Conservation (phyloP, 495 filamentous ascomycete genomes). For the Bacidia rubella region DNA sequence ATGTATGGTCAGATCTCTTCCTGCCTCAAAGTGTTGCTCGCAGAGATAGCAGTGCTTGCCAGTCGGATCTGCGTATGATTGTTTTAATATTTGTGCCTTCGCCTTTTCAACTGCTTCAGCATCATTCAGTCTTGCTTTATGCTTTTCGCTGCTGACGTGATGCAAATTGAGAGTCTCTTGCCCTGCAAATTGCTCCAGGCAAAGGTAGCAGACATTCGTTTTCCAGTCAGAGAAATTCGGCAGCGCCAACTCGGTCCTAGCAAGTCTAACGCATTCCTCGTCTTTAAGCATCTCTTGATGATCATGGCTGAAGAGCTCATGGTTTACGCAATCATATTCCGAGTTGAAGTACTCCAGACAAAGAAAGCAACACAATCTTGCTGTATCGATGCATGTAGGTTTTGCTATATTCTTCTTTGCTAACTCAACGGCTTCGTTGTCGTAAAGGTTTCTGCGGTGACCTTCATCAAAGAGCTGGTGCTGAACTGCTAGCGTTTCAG, state of each 20-base stretch:
- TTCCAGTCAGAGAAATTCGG: not conserved
- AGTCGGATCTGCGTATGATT: conserved; percentile 56
- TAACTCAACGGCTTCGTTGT: not conserved
- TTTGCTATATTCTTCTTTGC: not conserved
- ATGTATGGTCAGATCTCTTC: conserved; percentile 57
- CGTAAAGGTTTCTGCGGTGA: not conserved
- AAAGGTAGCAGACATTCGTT: not conserved
- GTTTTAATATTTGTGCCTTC: conserved; percentile 40
- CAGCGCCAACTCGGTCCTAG: not conserved
- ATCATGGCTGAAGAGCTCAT: not conserved
- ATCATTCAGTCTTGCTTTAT: conserved; percentile 55
- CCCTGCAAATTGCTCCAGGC: not conserved
- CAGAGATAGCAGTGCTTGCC: conserved; percentile 69
- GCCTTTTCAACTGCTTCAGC: conserved; percentile 29
- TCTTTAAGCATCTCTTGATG: not conserved
- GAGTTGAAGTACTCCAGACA: not conserved
- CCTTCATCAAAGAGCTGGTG: not conserved
- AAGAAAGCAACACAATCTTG: not conserved
- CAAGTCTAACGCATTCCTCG: not conserved
- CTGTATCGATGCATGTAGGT: not conserved
- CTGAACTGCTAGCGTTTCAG: too few species aligned
- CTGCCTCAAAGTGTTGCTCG: conserved; percentile 55
- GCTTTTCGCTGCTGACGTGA: conserved; percentile 53
- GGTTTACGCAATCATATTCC: not conserved
- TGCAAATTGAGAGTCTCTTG: conserved; percentile 39